Evolutionary conservation across 768 basidiomycete genomes (phyloP).

Genomic region (Nidularia pulvinata): DNA sequence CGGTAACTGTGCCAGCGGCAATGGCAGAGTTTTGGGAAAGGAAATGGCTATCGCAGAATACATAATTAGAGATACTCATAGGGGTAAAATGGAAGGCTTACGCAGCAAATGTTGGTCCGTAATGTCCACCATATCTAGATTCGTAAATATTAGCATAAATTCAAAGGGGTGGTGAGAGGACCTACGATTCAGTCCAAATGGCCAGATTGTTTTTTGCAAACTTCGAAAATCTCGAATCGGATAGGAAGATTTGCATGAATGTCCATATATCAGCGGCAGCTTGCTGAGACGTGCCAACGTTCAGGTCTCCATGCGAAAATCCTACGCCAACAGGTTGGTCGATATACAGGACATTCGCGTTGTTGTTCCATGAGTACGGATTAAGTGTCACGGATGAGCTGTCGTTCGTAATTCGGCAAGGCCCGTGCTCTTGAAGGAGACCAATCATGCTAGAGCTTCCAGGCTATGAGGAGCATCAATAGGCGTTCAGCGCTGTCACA

Average conservation of each 20-base stretch:
- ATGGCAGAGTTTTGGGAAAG: slow-evolving; percentile 60
- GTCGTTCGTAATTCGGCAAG: slow-evolving; percentile 65
- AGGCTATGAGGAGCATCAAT: slow-evolving; percentile 26
- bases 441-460: slow-evolving; percentile 61
- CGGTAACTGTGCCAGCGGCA: slow-evolving; percentile 37
- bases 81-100: slow-evolving; percentile 14
- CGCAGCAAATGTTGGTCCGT: slow-evolving; percentile 67
- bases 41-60: slow-evolving; percentile 38
- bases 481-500: background rate
- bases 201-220: slow-evolving; percentile 45
- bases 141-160: background rate
- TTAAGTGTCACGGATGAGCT: slow-evolving; percentile 46
- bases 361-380: slow-evolving; percentile 58
- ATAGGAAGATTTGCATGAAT: slow-evolving; percentile 63
- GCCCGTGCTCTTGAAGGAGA: slow-evolving; percentile 75
- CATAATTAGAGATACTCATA: background rate
- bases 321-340: slow-evolving; percentile 66
- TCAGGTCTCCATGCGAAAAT: slow-evolving; percentile 54
- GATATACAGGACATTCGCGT: slow-evolving; percentile 58
- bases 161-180: background rate
- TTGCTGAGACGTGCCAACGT: slow-evolving; percentile 47
- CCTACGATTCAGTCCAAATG: slow-evolving; percentile 65
- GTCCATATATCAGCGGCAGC: slow-evolving; percentile 62
- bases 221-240: slow-evolving; percentile 51
- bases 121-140: slow-evolving; percentile 67